Evolutionary conservation across 1,139 yeast species (phyloP).

Genomic region (Yamadazyma taylorii): DNA sequence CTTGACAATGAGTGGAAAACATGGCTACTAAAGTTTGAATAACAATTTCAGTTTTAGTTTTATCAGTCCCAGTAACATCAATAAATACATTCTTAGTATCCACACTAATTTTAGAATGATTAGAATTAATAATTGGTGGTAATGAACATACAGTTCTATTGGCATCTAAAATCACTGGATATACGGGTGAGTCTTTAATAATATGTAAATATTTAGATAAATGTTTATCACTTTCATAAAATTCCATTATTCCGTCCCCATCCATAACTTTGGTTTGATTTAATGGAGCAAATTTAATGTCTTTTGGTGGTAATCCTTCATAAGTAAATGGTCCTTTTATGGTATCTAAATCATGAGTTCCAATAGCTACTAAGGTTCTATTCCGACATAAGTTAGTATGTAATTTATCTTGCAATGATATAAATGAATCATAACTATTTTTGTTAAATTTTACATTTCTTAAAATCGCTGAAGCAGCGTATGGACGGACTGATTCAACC

Average conservation of each 20-base stretch:
- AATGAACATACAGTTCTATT: constrained; percentile 80
- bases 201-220: constrained; percentile 86
- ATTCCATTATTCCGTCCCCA: constrained; percentile 82
- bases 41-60: constrained; percentile 87
- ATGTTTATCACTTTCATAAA: constrained; percentile 88
- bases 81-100: constrained; percentile 86
- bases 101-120: constrained; percentile 83
- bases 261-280: constrained; percentile 78
- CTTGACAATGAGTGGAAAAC: constrained; percentile 85
- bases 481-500: constrained; percentile 77
- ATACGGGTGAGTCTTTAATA: constrained; percentile 84
- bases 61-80: constrained; percentile 95
- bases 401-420: constrained; percentile 92
- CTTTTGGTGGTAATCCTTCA: constrained; percentile 80
- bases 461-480: constrained; percentile 90
- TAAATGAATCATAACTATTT: constrained; percentile 89
- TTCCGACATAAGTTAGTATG: constrained; percentile 96
- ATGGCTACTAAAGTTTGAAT: constrained; percentile 90
- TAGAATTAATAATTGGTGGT: constrained; percentile 96
- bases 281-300: constrained; percentile 77
- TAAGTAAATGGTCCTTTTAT: constrained; percentile 84
- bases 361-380: constrained; percentile 96
- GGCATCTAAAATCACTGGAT: constrained; percentile 85
- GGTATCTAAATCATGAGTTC: constrained; percentile 92
- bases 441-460: constrained; percentile 80